Evolutionary conservation across 176 grass and related monocot species (phyloP).

Genomic region (Avena sativa): DNA sequence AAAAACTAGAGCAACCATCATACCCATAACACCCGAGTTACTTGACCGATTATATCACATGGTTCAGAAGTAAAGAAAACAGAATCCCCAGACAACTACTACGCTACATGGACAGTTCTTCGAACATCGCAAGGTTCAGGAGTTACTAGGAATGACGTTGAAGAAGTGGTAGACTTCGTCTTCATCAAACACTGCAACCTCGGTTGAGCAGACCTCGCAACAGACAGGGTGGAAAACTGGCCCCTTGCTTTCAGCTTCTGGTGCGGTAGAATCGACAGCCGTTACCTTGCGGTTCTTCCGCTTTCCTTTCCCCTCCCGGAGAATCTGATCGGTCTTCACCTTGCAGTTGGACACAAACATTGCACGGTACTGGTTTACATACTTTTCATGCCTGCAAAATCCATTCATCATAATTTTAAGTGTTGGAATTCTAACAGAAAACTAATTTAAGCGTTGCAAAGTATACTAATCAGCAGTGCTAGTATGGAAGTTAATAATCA

Average conservation of each 20-base stretch:
- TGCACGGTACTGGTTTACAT: constrained; percentile 88
- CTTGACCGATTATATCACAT: neutral
- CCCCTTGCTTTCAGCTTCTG: constrained; percentile 46
- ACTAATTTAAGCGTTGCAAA: neutral
- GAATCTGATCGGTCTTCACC: constrained; percentile 76
- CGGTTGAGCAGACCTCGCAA: constrained; percentile 85
- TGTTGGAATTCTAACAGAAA: neutral
- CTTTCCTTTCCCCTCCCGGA: constrained; percentile 63
- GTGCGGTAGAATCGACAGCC: constrained; percentile 21
- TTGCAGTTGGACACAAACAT: constrained; percentile 94
- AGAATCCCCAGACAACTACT: neutral
- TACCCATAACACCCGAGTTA: neutral
- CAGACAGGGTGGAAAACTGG: constrained; percentile 68
- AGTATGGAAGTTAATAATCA: neutral
- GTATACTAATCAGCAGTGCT: neutral
- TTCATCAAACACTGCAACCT: constrained; percentile 83
- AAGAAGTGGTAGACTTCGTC: constrained; percentile 98
- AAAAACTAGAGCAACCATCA: neutral
- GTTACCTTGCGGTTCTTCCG: constrained; percentile 56
- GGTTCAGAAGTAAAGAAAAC: neutral
- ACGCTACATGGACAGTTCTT: neutral
- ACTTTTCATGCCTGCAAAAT: constrained; percentile 76
- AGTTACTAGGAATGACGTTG: constrained; percentile 91
- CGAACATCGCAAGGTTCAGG: constrained; percentile 38
- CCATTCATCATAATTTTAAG: neutral